Evolutionary conservation across 129 eudicot species (phyloP).

Genomic region (Helichrysum umbraculigerum): DNA sequence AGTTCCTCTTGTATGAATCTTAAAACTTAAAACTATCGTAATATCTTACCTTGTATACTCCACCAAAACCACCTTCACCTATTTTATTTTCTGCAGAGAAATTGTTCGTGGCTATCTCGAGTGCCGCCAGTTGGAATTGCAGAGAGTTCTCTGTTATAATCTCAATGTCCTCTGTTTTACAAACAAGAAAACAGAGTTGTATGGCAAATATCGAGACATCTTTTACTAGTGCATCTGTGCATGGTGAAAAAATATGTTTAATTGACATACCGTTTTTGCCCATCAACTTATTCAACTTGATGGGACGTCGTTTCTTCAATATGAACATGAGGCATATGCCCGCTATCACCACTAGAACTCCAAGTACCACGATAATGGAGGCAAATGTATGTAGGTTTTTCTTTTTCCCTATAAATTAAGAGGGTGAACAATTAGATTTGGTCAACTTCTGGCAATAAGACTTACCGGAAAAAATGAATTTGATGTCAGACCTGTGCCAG

Average conservation of each 20-base stretch:
- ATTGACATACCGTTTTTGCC: slow-evolving; percentile 22
- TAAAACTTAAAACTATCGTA: too few species aligned
- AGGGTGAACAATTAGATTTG: too few species aligned
- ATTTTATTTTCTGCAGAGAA: slow-evolving; percentile 36
- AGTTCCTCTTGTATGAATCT: not conserved
- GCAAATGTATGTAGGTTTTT: not conserved
- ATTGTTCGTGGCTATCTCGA: slow-evolving; percentile 34
- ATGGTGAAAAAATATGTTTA: too few species aligned
- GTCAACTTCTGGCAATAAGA: too few species aligned
- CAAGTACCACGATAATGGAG: slow-evolving; percentile 1
- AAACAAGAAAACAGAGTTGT: not conserved
- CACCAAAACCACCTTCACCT: slow-evolving; percentile 50
- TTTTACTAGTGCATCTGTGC: too few species aligned
- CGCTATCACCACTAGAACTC: not conserved
- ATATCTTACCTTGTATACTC: slow-evolving; percentile 30
- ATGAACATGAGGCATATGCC: not conserved
- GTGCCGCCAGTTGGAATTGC: slow-evolving; percentile 24
- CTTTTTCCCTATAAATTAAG: not conserved
- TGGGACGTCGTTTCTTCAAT: not conserved
- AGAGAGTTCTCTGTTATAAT: slow-evolving; percentile 26
- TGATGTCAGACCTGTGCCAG: too few species aligned
- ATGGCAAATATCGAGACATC: too few species aligned
- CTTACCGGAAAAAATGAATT: too few species aligned
- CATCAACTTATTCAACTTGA: not conserved
- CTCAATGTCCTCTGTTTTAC: slow-evolving; percentile 16